Percentiles rank a stretch among this genome's conserved stretches.
These are phyloP conservation scores for Aspergillus arachidicola DNA, from an alignment of 2,329 filamentous ascomycete species.

Conservation along the genomic window DNA sequence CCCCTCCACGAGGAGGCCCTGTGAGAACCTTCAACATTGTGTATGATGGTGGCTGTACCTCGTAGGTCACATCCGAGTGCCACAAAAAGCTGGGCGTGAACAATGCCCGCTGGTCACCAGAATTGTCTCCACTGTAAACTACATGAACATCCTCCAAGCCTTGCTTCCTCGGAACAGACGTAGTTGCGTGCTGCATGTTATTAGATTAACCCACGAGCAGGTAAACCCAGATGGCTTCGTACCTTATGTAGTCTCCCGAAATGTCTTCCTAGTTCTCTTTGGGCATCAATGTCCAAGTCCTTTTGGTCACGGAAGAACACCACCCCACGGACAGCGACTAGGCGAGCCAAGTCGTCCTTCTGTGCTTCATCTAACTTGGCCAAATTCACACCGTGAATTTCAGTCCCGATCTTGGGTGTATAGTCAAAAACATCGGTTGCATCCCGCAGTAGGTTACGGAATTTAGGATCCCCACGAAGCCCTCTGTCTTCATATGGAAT, in stretches of 20 bases:
- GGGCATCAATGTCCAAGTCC: slow-evolving; percentile 56
- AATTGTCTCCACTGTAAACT: slow-evolving; percentile 57
- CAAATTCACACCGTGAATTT: slow-evolving; percentile 55
- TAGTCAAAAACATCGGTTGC: slow-evolving; percentile 61
- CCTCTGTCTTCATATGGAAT: slow-evolving; percentile 58
- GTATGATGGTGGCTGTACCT: slow-evolving; percentile 60
- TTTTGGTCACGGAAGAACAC: slow-evolving; percentile 61
- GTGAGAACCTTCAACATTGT: slow-evolving; percentile 58
- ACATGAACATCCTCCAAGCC: slow-evolving; percentile 61
- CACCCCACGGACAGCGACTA: slow-evolving; percentile 58
- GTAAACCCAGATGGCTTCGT: slow-evolving; percentile 1
- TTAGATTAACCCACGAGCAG: slow-evolving; percentile 8
- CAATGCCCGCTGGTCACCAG: slow-evolving; percentile 55
- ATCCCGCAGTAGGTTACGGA: slow-evolving; percentile 54
- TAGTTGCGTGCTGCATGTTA: slow-evolving; percentile 52
- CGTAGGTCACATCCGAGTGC: slow-evolving; percentile 61
- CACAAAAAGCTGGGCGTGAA: slow-evolving; percentile 60
- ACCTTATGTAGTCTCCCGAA: slow-evolving; percentile 56
- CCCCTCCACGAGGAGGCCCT: slow-evolving; percentile 57
- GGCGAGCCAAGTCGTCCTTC: slow-evolving; percentile 57
- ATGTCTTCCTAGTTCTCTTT: slow-evolving; percentile 55
- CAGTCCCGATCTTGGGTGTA: slow-evolving; percentile 59
- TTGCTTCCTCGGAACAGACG: slow-evolving; percentile 50
- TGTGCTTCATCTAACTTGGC: slow-evolving; percentile 53
- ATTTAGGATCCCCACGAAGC: slow-evolving; percentile 55